Base-by-base conservation (phyloP, 768 basidiomycete genomes). In the Tylopilus sp. region DNA sequence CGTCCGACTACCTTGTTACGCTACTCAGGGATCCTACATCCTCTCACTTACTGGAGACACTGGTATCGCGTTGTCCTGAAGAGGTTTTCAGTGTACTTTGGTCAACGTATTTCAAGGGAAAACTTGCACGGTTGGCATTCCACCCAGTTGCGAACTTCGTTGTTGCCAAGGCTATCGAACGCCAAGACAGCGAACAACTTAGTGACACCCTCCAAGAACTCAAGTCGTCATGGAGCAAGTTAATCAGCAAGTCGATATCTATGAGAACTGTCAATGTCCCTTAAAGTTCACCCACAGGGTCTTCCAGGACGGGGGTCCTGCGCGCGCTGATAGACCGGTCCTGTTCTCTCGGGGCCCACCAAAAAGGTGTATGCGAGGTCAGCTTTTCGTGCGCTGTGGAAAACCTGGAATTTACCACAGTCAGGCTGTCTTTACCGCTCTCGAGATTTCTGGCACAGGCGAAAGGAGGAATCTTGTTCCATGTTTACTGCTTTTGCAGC, bases 141-240 rank as follows among this genome's bases (percentile, higher is more conserved):
- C 96, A 99, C 69, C 92, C 95, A 3, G 89, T 95, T 3, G 93
- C 91, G 13, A 99, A 98, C 65, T 99, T 93, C 62, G 94, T 98
- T 21, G 76, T 94, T 6, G 87, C 94, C 1, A 87, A 84, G 66
- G 89, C 86, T 1, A 58, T 95, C 25, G 82, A 82, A 45, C 76
- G 90, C 42, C 67, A 85, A 13, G 74, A 79, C n/a, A 74, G 70
- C 17, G 70, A 72, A 5, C 82, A 88, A 55, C 65, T 98, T 30
- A 66, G 68, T 1, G 74, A 71, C 6, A 75, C 82, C 16, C 77
- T 85, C 41, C 60, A 69, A n/a, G 90, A 93, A 62, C 73, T 94
- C 30, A 68, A 74, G 42, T 74, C 68, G 31, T 66, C 75, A 36
- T 82, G 88, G 80, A 70, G 66, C 48, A 91, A 81, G 56, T 63